Evolutionary conservation across 495 filamentous ascomycete species (phyloP), one percentile per base, ranked within the genome.

Genomic region (Penicillium arizonense): DNA sequence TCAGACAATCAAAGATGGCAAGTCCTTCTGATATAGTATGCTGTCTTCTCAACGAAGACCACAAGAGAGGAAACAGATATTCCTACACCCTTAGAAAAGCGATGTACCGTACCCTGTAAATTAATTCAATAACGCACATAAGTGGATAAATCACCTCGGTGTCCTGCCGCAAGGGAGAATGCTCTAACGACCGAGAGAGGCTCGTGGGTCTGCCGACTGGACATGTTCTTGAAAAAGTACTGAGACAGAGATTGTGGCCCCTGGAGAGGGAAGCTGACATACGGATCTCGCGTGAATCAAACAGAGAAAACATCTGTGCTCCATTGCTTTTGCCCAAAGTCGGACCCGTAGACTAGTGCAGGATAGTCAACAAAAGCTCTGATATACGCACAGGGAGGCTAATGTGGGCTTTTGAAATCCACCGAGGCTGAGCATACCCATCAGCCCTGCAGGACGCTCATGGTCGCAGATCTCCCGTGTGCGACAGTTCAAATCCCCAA

Each of bases 391-490:
- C 28, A 30, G 28, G 8, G 28, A 30, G 28, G 8, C 28, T 35
- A 39, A 35, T 42, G 28, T 43, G 38, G 39, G 39, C 18, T 36
- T 30, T n/a, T 39, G 13, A 36, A 33, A 43, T 20, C 39, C 30
- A 41, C 37, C 35, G 11, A 13, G 11, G 18, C 20, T 16, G 21
- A 26, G 1, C 23, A 47, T 36, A 24, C 33, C 44, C 44, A 45
- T 36, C 38, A 41, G 30, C 39, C 45, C 36, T 44, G 39, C 39
- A 52, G n/a, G 13, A 34, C 43, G 23, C 35, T 51, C 46, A 55
- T 55, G 52, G 52, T 41, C 42, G 56, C 41, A 55, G 56, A 58
- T 58, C 56, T 47, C 41, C 56, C 52, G 52, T 28, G 20, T 37
- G 21, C 24, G 18, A 55, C 20, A 36, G 47, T 32, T 34, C 45